These are phyloP conservation scores for Xerocomus potaroensis DNA, from an alignment of 768 basidiomycete genomes.

Conservation along the genomic window DNA sequence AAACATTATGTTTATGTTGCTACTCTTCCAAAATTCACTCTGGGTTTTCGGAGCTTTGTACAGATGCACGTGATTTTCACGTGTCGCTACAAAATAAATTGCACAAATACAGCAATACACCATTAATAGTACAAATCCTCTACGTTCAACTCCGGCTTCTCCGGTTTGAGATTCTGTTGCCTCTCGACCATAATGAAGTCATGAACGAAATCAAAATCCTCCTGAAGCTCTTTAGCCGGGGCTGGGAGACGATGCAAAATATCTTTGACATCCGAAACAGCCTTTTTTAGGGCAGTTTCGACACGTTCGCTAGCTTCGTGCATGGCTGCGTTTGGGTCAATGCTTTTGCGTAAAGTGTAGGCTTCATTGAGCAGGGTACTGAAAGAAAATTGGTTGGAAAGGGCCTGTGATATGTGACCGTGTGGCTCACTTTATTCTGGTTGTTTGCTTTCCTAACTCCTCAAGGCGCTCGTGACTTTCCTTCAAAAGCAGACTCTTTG, in stretches of 20 bases:
- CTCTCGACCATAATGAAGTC: slow-evolving; percentile 31
- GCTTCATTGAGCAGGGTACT: slow-evolving; percentile 28
- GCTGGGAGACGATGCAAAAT: slow-evolving; percentile 27
- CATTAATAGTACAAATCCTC: slow-evolving; percentile 24
- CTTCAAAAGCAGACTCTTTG: slow-evolving; percentile 27
- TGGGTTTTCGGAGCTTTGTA: no score
- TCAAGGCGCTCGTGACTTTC: slow-evolving; percentile 36
- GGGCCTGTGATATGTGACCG: background rate
- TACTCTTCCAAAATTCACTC: no score
- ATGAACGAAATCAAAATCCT: slow-evolving; percentile 28
- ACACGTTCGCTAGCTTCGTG: slow-evolving; percentile 22
- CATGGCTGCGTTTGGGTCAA: slow-evolving; percentile 30
- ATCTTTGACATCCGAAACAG: slow-evolving; percentile 24
- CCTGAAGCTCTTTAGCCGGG: slow-evolving; percentile 14
- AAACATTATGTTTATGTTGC: no score
- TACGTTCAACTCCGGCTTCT: slow-evolving; percentile 23
- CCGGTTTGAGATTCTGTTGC: slow-evolving; percentile 1
- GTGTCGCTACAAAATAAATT: no score
- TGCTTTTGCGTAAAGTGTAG: slow-evolving; percentile 25
- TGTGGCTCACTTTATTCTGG: slow-evolving; percentile 30
- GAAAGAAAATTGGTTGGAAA: background rate
- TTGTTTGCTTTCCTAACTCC: slow-evolving; percentile 27
- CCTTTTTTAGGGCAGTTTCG: slow-evolving; percentile 22
- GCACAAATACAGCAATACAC: no score
- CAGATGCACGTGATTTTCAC: no score